Evolutionary conservation across 1,139 yeast species (phyloP).

Genomic region (Yamadazyma atlantica): DNA sequence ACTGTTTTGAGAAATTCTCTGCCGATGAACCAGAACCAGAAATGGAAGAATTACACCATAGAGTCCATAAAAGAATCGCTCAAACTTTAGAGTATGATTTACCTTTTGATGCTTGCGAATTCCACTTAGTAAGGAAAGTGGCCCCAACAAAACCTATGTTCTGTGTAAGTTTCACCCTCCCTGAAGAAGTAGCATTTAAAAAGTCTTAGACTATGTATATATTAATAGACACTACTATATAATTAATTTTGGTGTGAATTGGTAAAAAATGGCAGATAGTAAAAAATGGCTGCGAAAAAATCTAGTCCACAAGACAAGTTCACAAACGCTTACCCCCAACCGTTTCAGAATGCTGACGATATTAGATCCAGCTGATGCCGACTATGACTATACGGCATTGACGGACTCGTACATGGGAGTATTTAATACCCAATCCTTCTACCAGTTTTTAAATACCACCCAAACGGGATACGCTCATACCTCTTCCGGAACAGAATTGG

Average conservation of each 20-base stretch:
- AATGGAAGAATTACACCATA: constrained; percentile 57
- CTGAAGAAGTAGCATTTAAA: constrained; percentile 71
- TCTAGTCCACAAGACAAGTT: constrained; percentile 25
- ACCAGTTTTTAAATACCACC: constrained; percentile 51
- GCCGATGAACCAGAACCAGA: constrained; percentile 71
- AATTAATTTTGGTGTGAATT: no score
- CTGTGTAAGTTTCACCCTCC: constrained; percentile 78
- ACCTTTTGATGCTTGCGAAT: constrained; percentile 46
- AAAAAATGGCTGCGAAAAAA: constrained; percentile 9
- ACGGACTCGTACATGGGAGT: constrained; percentile 27
- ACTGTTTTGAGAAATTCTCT: constrained; percentile 87
- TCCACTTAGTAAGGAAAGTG: constrained; percentile 88
- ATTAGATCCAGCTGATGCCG: constrained; percentile 17
- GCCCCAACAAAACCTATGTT: constrained; percentile 98
- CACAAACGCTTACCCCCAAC: background rate
- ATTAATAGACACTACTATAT: no score
- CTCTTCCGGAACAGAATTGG: constrained; percentile 40
- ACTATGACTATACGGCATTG: constrained; percentile 24
- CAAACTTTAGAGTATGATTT: constrained; percentile 50
- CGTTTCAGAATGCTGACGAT: constrained; percentile 20
- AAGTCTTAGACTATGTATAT: constrained; percentile 6
- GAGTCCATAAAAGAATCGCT: constrained; percentile 64
- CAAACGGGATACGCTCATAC: constrained; percentile 56
- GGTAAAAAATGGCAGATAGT: no score
- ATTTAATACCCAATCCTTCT: constrained; percentile 27